Evolutionary conservation across 225 moss, liverwort and hornwort species (phyloP).

Genomic region (Asterella californica): DNA sequence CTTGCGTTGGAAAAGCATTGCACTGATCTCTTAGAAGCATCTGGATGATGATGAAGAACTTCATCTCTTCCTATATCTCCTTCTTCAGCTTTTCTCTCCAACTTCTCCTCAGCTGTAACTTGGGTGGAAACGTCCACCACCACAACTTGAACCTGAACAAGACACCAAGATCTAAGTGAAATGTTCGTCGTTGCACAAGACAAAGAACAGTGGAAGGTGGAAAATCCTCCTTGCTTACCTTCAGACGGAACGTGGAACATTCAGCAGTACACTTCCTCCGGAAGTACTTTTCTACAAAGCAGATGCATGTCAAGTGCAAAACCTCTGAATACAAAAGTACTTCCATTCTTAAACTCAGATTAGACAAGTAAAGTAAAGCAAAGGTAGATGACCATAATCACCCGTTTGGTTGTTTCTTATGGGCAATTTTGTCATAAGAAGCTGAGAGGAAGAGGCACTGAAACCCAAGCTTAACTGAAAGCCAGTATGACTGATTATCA

Average conservation of each 20-base stretch:
- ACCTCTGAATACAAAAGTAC: neutral
- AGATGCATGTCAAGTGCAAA: neutral
- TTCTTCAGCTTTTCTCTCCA: conserved; percentile 47
- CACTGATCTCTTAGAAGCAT: conserved; percentile 54
- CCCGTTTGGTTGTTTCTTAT: no score
- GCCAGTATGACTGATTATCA: no score
- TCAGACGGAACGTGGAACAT: neutral
- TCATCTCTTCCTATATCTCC: conserved; percentile 66
- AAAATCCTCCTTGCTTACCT: neutral
- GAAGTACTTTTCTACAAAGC: no score
- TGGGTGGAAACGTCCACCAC: conserved; percentile 84
- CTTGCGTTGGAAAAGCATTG: conserved; percentile 60
- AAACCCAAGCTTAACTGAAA: no score
- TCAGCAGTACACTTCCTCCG: neutral
- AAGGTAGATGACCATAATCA: no score
- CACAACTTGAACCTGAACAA: conserved; percentile 72
- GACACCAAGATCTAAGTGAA: neutral
- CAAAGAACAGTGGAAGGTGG: neutral
- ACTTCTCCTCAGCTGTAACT: conserved; percentile 23
- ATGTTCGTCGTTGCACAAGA: neutral
- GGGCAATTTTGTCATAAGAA: no score
- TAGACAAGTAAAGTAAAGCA: no score
- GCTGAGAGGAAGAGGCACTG: no score
- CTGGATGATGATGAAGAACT: conserved; percentile 79
- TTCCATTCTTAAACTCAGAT: no score